phyloP scores from a whole-genome alignment of 805 yeast genomes.

The Barnettozyma siamensis region DNA sequence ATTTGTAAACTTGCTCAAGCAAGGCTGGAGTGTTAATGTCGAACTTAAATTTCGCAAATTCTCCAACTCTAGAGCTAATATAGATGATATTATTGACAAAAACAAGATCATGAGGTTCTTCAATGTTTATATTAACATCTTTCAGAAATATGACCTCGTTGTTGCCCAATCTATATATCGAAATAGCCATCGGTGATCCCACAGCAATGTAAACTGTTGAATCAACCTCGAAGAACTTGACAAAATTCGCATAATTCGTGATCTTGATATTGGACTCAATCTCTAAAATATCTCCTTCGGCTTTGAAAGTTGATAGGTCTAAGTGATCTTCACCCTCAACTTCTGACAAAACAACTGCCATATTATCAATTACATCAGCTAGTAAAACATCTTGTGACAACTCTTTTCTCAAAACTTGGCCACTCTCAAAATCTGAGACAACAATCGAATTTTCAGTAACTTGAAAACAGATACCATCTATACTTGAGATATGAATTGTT shows the following conservation, averaged over 20 bases:
- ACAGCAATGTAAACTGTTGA: conserved; percentile 7
- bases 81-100: conserved; percentile 12
- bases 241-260: conserved; percentile 11
- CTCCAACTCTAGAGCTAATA: conserved; percentile 22
- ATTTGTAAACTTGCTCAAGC: background rate
- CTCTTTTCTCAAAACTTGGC: conserved; percentile 1
- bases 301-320: conserved; percentile 2
- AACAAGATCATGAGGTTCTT: conserved; percentile 20
- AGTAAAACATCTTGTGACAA: conserved; percentile 9
- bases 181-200: conserved; percentile 5
- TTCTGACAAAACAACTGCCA: conserved; percentile 11
- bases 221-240: conserved; percentile 13
- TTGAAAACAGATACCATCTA: conserved; percentile 19
- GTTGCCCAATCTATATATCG: conserved; percentile 5
- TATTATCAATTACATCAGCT: conserved; percentile 18
- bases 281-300: conserved; percentile 9
- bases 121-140: background rate
- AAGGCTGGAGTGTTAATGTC: background rate
- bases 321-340: background rate
- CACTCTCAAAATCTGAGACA: conserved; percentile 15
- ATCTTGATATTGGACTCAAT: conserved; percentile 5
- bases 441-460: conserved; percentile 20
- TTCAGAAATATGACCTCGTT: background rate
- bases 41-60: conserved; percentile 7
- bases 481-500: conserved; percentile 15